Evolutionary conservation across 2,329 filamentous ascomycete genomes (phyloP), one percentile per base, ranked within the genome.

Genomic region (Domatiomyces catenatus): DNA sequence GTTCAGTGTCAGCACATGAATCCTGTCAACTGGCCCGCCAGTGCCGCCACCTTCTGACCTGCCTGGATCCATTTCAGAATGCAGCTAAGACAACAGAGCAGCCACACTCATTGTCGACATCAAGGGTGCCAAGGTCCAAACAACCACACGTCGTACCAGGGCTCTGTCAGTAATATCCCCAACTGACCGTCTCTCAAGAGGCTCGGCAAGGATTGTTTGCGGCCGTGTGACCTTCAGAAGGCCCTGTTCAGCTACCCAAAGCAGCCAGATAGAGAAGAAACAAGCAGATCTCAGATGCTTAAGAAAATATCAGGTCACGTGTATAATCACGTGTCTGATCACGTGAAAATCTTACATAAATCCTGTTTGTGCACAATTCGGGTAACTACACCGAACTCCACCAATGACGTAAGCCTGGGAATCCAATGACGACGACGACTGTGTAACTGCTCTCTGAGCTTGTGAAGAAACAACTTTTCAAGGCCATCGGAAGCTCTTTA

Each of bases 1-100:
- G 69, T 98, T 98, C 65, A 94, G 79, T 3, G 86, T 92, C 57
- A 95, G 71, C 59, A 96, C 75, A 62, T 84, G 83, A 63, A 96
- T 55, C 2, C 12, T 39, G 12, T 39, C 32, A 15, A 39, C 32
- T 39, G 32, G 15, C 5, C 32, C 10, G 5, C 12, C 32, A 39
- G 32, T 15, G 32, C 32, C 32, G 32, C 32, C 32, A 12, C 32
- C 10, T 39, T 39, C 32, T 15, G 15, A 2, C 10, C 32, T 39
- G 32, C 32, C 32, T 5, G 15, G 32, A 5, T 39, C 32, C 32
- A 39, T 39, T 39, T 39, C 32, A 5, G 10, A 10, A 39, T 39
- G 32, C 32, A 15, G 15, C 15, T 39, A 39, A 15, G 10, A 39
- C 3, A 39, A 5, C 32, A 39, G 32, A 39, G 32, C 32, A 15